Conservation (phyloP, 208 protist species). For the Crithidia thermophila region DNA sequence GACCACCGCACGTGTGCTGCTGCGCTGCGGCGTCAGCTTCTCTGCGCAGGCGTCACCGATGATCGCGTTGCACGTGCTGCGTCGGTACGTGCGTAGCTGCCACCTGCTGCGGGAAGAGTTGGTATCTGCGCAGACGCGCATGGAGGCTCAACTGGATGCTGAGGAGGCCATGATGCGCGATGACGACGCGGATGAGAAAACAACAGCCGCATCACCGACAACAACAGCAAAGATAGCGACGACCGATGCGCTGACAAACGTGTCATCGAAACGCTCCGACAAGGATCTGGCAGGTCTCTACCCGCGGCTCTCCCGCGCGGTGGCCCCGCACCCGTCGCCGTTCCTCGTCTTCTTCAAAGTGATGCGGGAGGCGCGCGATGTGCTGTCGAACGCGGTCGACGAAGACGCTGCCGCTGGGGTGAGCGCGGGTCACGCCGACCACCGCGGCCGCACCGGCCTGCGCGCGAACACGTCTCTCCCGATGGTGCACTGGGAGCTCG, state of each 20-base stretch:
- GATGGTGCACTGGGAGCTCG: conserved; percentile 87
- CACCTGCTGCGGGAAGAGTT: conserved; percentile 45
- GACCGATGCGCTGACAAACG: background rate
- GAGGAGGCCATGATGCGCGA: background rate
- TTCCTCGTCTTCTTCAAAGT: conserved; percentile 85
- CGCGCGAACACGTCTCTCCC: conserved; percentile 37
- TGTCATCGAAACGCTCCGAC: background rate
- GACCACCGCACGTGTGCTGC: conserved; percentile 62
- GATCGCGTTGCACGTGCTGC: conserved; percentile 71
- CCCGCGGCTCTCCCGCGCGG: conserved; percentile 23
- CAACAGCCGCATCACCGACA: background rate
- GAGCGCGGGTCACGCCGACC: background rate
- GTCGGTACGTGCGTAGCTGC: conserved; percentile 71
- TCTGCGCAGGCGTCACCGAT: conserved; percentile 66
- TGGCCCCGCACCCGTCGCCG: conserved; percentile 57
- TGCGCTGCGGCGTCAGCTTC: conserved; percentile 69
- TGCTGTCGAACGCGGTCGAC: conserved; percentile 36
- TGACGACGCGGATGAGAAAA: background rate
- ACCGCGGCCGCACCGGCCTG: background rate
- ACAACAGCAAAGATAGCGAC: background rate
- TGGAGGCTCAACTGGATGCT: conserved; percentile 24
- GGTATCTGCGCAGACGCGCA: conserved; percentile 19
- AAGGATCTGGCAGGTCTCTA: conserved; percentile 3
- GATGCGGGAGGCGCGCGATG: conserved; percentile 67
- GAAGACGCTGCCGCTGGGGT: conserved; percentile 10